A percentile compares a stretch with the other conserved stretches of the same genome.
Conservation (phyloP, 768 basidiomycete genomes). For the Agaricus subrufescens region DNA sequence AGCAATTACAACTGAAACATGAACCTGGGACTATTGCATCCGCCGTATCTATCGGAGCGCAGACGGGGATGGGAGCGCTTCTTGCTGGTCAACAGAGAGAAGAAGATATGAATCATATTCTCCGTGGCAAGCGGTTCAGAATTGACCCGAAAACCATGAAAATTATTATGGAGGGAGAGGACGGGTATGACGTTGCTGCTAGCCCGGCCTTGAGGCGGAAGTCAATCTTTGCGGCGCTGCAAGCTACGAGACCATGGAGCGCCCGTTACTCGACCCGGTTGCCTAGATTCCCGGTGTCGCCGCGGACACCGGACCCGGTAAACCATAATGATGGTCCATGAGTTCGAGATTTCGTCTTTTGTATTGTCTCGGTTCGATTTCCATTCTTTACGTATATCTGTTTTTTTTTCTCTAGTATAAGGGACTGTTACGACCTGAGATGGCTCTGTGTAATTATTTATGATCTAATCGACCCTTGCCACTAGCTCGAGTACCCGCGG, state of each 20-base stretch:
- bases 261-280: neutral
- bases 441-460: neutral
- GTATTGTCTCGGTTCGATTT: no score
- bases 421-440: neutral
- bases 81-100: constrained; percentile 35
- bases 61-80: constrained; percentile 42
- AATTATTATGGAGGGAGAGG: constrained; percentile 51
- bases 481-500: no score
- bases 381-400: neutral
- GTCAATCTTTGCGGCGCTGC: constrained; percentile 30
- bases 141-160: constrained; percentile 45
- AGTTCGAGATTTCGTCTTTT: neutral
- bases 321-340: neutral
- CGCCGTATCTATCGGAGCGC: constrained; percentile 49
- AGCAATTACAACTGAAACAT: constrained; percentile 38
- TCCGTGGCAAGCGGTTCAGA: constrained; percentile 43
- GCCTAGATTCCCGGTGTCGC: constrained; percentile 3
- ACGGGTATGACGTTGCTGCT: constrained; percentile 37
- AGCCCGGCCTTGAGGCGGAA: constrained; percentile 19
- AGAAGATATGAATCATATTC: constrained; percentile 34
- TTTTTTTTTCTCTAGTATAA: neutral
- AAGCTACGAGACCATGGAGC: constrained; percentile 10
- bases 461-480: no score
- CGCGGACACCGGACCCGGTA: neutral
- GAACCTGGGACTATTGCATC: constrained; percentile 53